These are phyloP conservation scores for Capsicum rhomboideum DNA, from an alignment of 257 asterid genomes.

Conservation along the genomic window DNA sequence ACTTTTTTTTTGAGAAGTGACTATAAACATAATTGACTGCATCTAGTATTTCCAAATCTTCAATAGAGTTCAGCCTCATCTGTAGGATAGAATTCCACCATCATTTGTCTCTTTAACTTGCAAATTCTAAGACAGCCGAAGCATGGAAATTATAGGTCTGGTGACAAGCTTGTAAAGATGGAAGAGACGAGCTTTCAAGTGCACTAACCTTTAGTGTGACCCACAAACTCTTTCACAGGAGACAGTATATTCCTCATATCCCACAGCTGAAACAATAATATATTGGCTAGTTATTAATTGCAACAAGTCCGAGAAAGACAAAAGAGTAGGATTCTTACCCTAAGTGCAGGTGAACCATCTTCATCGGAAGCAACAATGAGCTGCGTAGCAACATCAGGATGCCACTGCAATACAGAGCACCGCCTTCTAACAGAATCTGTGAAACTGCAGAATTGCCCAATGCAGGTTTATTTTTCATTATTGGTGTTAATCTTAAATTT, in stretches of 20 bases:
- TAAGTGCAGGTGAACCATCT: constrained; percentile 79
- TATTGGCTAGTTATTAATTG: not conserved
- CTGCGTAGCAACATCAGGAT: constrained; percentile 89
- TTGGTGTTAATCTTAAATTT: not conserved
- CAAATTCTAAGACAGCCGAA: not conserved
- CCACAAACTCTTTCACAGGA: constrained; percentile 87
- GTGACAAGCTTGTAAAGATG: not conserved
- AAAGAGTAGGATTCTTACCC: constrained; percentile 32
- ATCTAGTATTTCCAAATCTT: not conserved
- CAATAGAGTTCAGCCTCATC: not conserved
- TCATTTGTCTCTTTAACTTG: not conserved
- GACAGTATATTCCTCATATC: constrained; percentile 86
- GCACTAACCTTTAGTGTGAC: constrained; percentile 84
- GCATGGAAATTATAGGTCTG: not conserved
- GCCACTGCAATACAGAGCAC: constrained; percentile 98
- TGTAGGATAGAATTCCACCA: not conserved
- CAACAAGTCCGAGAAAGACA: not conserved
- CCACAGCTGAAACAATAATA: constrained; percentile 70
- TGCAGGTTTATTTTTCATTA: not conserved
- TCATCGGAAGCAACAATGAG: constrained; percentile 97
- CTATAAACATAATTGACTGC: not conserved
- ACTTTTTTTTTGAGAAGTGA: not conserved
- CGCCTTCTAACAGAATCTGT: constrained; percentile 76
- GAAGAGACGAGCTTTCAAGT: not conserved
- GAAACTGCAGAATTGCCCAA: constrained; percentile 45